Base-by-base conservation (phyloP, 495 filamentous ascomycete species). In the Penicillium coffeae region DNA sequence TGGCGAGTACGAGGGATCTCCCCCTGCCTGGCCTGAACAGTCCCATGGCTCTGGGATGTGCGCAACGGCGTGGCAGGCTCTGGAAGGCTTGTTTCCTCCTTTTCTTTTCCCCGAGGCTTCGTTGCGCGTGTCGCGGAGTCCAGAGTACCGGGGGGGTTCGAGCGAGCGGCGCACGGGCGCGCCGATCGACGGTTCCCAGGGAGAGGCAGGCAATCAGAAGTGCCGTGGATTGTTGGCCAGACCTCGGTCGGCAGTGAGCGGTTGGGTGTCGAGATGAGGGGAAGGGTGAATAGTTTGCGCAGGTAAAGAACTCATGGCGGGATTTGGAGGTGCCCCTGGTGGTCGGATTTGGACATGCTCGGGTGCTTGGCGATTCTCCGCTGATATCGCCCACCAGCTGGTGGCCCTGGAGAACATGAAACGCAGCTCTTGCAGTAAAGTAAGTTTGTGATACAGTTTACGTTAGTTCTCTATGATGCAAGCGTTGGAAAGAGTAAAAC, bases 1-100 rank as follows among this genome's bases (percentile, higher is more conserved):
- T 52, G 18, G 58, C 53, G 35, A 60, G 62, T 46, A 70, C 46
- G 38, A 67, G 38, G 30, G 65, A 63, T 46, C 59, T 66, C 48
- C 63, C 54, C 51, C 59, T 53, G 22, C 58, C 66, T 1, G 65
- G 69, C 21, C 69, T 55, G 19, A 72, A 54, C 2, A 63, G 30
- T 12, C 56, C 58, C 65, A 67, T 69, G 5, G 25, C 25, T 27
- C 19, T 55, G 22, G 42, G n/a, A 13, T 27, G 13, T 22, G 25
- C 20, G n/a, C 9, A 32, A 21, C 34, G 21, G 37, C 15, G 30
- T 38, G 20, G 16, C 30, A 20, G 42, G 37, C 14, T 39, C 12
- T 33, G 27, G 42, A 33, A 21, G 18, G 33, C 42, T 45, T 19
- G 5, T 10, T 10, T 10, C 25, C 25, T 30, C 4, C 5, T 30